Conservation (phyloP, 768 basidiomycete genomes). For the Amanita phalloides region DNA sequence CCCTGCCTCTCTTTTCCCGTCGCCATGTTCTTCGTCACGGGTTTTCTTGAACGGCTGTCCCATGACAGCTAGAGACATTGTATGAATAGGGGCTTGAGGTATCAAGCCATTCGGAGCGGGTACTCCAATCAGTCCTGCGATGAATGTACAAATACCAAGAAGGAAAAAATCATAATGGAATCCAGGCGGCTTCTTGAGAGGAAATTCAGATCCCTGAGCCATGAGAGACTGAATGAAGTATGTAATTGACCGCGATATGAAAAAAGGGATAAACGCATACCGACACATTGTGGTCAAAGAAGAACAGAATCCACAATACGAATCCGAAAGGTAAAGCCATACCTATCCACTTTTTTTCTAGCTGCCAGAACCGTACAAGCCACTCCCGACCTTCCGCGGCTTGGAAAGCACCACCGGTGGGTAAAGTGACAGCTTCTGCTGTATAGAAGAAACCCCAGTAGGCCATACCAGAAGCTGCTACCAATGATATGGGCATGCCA, state of each 20-base stretch:
- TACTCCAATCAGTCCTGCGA: slow-evolving; percentile 76
- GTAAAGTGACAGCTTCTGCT: slow-evolving; percentile 54
- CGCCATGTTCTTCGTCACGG: slow-evolving; percentile 21
- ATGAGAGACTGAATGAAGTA: slow-evolving; percentile 58
- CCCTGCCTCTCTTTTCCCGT: not conserved
- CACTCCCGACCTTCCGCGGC: slow-evolving; percentile 66
- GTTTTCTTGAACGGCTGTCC: slow-evolving; percentile 29
- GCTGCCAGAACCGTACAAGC: slow-evolving; percentile 84
- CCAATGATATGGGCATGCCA: slow-evolving; percentile 81
- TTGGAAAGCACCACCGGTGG: slow-evolving; percentile 56
- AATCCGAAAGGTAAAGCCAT: slow-evolving; percentile 86
- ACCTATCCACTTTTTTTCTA: slow-evolving; percentile 83
- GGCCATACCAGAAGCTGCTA: slow-evolving; percentile 66
- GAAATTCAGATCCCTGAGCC: slow-evolving; percentile 84
- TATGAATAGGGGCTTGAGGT: slow-evolving; percentile 90
- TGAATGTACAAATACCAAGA: slow-evolving; percentile 82
- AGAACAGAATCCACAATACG: slow-evolving; percentile 84
- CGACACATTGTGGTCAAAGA: slow-evolving; percentile 93
- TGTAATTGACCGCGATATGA: not conserved
- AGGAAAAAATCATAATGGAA: slow-evolving; percentile 89
- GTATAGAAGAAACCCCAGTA: slow-evolving; percentile 77
- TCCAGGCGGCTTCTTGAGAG: slow-evolving; percentile 82
- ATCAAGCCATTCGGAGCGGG: slow-evolving; percentile 84
- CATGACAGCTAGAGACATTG: slow-evolving; percentile 68
- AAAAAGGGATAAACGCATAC: slow-evolving; percentile 30